These are phyloP conservation scores for Chlorella sp. DNA, from an alignment of 139 green algal genomes.

Conservation along the genomic window DNA sequence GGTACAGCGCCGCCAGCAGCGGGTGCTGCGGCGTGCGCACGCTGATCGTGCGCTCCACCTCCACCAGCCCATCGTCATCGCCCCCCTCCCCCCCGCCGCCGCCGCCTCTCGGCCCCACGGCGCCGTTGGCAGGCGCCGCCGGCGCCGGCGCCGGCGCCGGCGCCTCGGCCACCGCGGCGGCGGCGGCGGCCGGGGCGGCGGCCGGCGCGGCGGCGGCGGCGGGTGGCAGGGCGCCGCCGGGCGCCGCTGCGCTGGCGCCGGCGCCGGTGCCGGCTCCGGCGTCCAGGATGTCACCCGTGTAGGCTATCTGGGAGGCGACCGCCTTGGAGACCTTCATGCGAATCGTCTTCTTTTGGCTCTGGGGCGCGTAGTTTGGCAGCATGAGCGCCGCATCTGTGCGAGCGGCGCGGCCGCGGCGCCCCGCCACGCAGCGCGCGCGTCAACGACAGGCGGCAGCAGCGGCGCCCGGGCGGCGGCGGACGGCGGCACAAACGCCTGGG, in stretches of 20 bases:
- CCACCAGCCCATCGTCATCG: conserved; percentile 24
- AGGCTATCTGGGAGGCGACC: not conserved
- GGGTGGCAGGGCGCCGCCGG: not conserved
- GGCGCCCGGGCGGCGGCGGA: not conserved
- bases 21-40: conserved; percentile 30
- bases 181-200: not conserved
- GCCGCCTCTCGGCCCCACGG: conserved; percentile 1
- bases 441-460: not conserved
- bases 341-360: conserved; percentile 5
- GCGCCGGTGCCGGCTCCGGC: not conserved
- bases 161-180: not conserved
- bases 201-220: not conserved
- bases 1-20: conserved; percentile 24
- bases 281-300: not conserved
- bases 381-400: conserved; percentile 42
- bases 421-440: not conserved
- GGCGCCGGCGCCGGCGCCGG: not conserved
- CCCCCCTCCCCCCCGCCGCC: not conserved
- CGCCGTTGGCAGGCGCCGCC: not conserved
- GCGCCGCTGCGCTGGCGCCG: not conserved
- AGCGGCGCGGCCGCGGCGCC: too few relatives aligned
- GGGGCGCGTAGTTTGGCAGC: conserved; percentile 42
- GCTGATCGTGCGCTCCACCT: conserved; percentile 27
- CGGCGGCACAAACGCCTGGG: not conserved
- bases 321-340: conserved; percentile 12